Base-by-base conservation (phyloP, 371 early-diverging fungal genomes). In the Rozella allomycis region DNA sequence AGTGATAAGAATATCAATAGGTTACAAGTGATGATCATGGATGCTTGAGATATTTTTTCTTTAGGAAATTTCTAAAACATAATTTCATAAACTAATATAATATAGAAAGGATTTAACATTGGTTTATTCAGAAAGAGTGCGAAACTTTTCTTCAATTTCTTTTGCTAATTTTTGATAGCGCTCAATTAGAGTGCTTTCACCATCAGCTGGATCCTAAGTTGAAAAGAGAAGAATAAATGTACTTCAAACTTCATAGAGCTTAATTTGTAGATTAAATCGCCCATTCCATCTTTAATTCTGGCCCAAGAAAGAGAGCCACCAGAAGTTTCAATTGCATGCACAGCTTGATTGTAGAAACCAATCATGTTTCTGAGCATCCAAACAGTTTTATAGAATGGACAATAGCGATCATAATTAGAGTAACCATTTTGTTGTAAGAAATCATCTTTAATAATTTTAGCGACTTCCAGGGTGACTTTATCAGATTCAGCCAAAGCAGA, bases 381-480 rank as follows among this genome's bases (percentile, higher is more conserved):
- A 11, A 82, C 80, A 1, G 98, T 98, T 73, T 86, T 86, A 70
- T 78, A 87, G 74, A 99, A 97, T 20, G 99, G 98, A 56, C 98
- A 98, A 72, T 78, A 97, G 33, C 86, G 84, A 56, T 99, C 99
- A 50, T 99, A 98, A 43, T 64, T 61, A 33, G 97, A 97, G 69
- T 96, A 98, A 25, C 99, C 98, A 59, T 99, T 98, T 56, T 99
- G 99, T 61, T 99, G 98, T 60, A 98, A 66, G 62, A 97, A 98
- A 57, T 99, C 99, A 51, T 98, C 99, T 72, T 97, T 98, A 50
- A 99, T 85, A 41, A 99, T 60, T 49, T 83, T 84, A 34, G 98
- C 88, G 28, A 97, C 70, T 44, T 97, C 97, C 34, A 98, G 66
- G 11, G 91, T 90, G 50, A 99, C 86, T 73, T 98, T 97, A 59